These are phyloP conservation scores for Haplographium delicatum DNA, from an alignment of 495 filamentous ascomycete species.

Conservation along the genomic window DNA sequence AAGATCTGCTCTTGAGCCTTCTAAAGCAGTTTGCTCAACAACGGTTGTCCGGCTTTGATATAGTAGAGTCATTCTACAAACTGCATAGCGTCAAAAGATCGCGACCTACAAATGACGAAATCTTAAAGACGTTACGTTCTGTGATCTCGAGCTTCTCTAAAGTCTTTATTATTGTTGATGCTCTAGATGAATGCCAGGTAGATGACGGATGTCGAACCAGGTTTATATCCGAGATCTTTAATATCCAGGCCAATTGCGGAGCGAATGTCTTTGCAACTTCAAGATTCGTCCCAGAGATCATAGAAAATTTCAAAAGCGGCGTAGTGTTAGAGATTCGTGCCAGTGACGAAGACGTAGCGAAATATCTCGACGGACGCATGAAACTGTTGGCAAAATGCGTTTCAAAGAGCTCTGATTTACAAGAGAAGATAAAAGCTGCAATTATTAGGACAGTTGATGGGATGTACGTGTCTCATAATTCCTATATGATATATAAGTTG, in stretches of 20 bases:
- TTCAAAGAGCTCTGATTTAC: background rate
- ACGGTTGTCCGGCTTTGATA: background rate
- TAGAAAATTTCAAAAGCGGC: background rate
- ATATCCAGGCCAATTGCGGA: background rate
- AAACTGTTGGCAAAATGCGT: background rate
- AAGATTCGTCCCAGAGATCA: background rate
- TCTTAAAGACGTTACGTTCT: background rate
- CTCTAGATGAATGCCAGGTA: slow-evolving; percentile 1
- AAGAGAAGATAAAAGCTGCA: background rate
- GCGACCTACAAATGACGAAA: background rate
- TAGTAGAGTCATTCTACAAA: background rate
- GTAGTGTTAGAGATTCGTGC: slow-evolving; percentile 12
- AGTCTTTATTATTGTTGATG: background rate
- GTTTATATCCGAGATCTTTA: background rate
- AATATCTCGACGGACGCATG: slow-evolving; percentile 1
- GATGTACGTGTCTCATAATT: background rate
- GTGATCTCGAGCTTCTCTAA: background rate
- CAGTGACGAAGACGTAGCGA: slow-evolving; percentile 3
- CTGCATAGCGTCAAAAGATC: background rate
- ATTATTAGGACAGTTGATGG: background rate
- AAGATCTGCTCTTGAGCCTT: background rate
- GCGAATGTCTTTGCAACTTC: background rate
- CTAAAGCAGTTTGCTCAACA: background rate
- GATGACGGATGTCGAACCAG: background rate
- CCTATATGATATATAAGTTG: background rate